Base-by-base conservation (phyloP, 139 green algal species). In the Coelastrella sp. region DNA sequence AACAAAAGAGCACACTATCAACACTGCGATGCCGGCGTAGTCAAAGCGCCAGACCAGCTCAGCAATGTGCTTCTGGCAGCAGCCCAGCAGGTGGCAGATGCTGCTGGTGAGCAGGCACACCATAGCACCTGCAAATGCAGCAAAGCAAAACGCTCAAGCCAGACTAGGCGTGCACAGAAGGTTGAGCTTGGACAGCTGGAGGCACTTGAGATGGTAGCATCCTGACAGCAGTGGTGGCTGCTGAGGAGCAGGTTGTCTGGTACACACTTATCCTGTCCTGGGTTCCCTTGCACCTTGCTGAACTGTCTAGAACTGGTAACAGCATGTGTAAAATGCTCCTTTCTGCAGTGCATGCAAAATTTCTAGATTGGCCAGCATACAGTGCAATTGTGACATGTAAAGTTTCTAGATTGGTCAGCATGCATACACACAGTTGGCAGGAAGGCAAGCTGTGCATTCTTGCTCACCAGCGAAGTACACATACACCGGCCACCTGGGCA, bases 1-100 rank as follows among this genome's bases (percentile, higher is more conserved):
- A 59, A 96, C 97, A 91, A 99, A 99, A n/a, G 97, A 99, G 7
- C 95, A 91, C 17, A 99, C 97, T 82, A 99, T 99, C 15, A 99
- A 95, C 19, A 98, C 92, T 4, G 95, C 96, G 22, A 99, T 99
- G 49, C 98, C 97, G 3, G 95, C 95, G 82, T 99, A 99, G 93
- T 99, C 98, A 88, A 99, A 96, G 0, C 96, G 90, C 97, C 96
- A 99, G 49, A 99, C 93, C 17, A 96, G 80, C 57, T 91, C 78
- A 7, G 92, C 83, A 12, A 97, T 84, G 88, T 98, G 94, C 73
- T 89, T 60, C 84, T 94, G 85, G 91, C 96, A 98, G 93, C 97
- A 99, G 56, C 93, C 95, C 22, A 99, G 95, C 8, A 99, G 93
- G 93, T 99, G 98, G 92, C 97, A 99, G 4, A 96, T 66, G 56